Conservation (phyloP, 2,329 filamentous ascomycete genomes). For the Phyllosticta ampelicida region DNA sequence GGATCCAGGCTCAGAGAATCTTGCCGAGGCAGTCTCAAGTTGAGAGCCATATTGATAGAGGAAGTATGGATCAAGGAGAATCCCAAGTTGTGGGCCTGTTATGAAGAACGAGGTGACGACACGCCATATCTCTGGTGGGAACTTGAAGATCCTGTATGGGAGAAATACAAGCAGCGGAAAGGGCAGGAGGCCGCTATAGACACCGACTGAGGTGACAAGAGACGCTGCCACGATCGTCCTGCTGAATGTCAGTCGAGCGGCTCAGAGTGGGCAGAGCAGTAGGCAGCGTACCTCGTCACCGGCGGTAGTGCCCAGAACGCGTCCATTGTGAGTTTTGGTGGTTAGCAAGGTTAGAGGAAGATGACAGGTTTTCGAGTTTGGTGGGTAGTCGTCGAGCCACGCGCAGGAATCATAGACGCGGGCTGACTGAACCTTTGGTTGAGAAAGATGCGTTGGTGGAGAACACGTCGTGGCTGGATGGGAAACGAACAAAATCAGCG, state of each 20-base stretch:
- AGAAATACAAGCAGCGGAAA: constrained; percentile 45
- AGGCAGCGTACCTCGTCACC: constrained; percentile 49
- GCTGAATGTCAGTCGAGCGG: constrained; percentile 4
- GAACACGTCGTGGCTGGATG: constrained; percentile 4
- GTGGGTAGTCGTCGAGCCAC: constrained; percentile 3
- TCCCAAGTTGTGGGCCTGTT: constrained; percentile 43
- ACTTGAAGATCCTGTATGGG: constrained; percentile 42
- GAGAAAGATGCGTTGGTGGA: background rate
- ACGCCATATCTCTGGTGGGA: constrained; percentile 51
- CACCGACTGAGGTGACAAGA: constrained; percentile 50
- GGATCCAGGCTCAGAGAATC: constrained; percentile 66
- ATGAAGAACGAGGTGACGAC: constrained; percentile 48
- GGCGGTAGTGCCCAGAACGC: constrained; percentile 56
- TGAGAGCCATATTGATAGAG: constrained; percentile 67
- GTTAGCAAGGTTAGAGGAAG: background rate
- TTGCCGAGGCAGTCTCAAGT: constrained; percentile 59
- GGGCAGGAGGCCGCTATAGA: constrained; percentile 48
- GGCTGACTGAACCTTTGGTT: constrained; percentile 5
- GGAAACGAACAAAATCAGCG: constrained; percentile 1
- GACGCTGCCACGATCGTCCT: constrained; percentile 59
- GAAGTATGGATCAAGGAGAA: constrained; percentile 67
- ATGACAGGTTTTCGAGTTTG: background rate
- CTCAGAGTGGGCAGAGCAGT: background rate
- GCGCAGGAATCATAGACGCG: constrained; percentile 2
- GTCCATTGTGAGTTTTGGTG: constrained; percentile 37